phyloP scores from a whole-genome alignment of 2,329 filamentous ascomycete species.

The Lasiodiplodia citricola region DNA sequence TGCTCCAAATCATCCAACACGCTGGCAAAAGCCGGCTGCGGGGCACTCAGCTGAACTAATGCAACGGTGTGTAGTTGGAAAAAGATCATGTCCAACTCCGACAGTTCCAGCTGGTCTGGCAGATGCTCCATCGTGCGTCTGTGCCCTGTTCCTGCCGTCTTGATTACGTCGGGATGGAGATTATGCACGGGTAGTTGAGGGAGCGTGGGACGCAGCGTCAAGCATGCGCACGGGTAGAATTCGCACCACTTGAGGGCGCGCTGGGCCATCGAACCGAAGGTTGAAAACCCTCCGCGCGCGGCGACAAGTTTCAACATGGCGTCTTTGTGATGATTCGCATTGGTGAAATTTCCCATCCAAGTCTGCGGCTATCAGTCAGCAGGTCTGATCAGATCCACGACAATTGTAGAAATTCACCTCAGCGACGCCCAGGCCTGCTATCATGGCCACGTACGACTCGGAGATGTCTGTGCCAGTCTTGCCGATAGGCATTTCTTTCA shows the following conservation, averaged over 20 bases:
- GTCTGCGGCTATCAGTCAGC: not conserved
- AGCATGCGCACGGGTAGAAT: not conserved
- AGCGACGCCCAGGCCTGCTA: not conserved
- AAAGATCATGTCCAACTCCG: not conserved
- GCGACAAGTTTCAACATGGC: not conserved
- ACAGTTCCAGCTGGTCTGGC: not conserved
- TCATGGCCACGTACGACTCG: constrained; percentile 5
- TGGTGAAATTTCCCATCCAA: not conserved
- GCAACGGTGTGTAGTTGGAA: not conserved
- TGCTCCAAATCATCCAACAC: constrained; percentile 4
- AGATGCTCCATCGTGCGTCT: not conserved
- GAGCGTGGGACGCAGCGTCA: not conserved
- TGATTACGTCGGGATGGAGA: not conserved
- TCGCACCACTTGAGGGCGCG: constrained; percentile 6
- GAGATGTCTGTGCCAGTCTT: not conserved
- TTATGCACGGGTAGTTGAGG: not conserved
- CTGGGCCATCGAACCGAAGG: not conserved
- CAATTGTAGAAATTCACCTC: not conserved
- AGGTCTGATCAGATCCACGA: not conserved
- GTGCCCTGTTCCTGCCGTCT: not conserved
- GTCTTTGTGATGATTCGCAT: not conserved
- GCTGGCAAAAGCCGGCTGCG: not conserved
- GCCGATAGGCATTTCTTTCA: not conserved
- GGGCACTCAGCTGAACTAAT: not conserved
- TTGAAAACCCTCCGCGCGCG: not conserved